Evolutionary conservation across 2,329 filamentous ascomycete genomes (phyloP).

Genomic region (Aspergillus ruber): DNA sequence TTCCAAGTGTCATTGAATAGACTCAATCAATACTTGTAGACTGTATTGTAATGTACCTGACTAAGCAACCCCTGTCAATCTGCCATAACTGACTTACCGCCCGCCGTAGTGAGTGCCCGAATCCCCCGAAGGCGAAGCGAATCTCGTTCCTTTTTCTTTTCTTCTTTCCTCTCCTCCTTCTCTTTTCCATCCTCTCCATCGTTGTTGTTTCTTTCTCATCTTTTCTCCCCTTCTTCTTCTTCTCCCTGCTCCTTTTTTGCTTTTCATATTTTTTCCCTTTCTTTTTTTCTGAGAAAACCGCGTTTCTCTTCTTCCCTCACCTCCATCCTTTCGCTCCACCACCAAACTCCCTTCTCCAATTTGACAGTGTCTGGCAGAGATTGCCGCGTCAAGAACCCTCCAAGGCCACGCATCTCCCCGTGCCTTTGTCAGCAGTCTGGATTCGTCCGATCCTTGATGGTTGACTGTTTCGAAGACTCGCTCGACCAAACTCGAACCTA

Average conservation of each 20-base stretch:
- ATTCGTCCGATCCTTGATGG: constrained; percentile 2
- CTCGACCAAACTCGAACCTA: background rate
- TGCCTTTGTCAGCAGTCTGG: constrained; percentile 1
- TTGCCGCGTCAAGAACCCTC: constrained; percentile 7
- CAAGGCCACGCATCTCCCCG: constrained; percentile 19
- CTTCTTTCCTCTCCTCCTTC: constrained; percentile 14
- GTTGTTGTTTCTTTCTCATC: constrained; percentile 8
- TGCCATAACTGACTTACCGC: too few species aligned
- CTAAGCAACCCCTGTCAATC: too few species aligned
- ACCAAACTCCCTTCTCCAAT: background rate
- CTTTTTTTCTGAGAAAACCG: constrained; percentile 16
- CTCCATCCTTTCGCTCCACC: background rate
- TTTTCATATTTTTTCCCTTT: constrained; percentile 7
- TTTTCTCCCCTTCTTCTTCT: constrained; percentile 9
- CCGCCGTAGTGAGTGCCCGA: background rate
- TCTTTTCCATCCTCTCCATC: constrained; percentile 1
- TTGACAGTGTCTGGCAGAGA: background rate
- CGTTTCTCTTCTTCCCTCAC: constrained; percentile 20
- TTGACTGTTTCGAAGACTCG: background rate
- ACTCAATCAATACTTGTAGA: too few species aligned
- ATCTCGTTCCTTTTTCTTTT: background rate
- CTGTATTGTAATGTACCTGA: too few species aligned
- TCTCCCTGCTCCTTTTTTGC: constrained; percentile 6
- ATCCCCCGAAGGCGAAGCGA: background rate
- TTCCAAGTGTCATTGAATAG: too few species aligned